These are phyloP conservation scores for Cercospora beticola DNA, from an alignment of 2,329 filamentous ascomycete genomes.

Conservation along the genomic window DNA sequence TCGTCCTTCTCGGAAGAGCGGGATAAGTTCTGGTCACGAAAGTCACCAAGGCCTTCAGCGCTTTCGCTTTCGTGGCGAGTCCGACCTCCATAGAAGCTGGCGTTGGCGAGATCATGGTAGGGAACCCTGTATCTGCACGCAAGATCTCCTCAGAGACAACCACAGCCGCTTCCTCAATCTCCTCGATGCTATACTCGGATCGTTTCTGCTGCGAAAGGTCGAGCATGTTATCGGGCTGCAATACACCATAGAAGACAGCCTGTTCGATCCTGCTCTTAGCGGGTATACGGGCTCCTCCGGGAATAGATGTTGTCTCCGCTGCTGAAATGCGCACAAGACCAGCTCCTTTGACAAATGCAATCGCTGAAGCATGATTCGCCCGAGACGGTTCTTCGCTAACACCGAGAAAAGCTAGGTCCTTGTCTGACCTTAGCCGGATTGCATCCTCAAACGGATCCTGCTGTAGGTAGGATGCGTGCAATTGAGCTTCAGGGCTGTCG, in stretches of 20 bases:
- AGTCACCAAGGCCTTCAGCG: conserved; percentile 71
- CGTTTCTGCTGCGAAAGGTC: conserved; percentile 71
- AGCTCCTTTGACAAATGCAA: conserved; percentile 58
- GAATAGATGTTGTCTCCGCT: conserved; percentile 56
- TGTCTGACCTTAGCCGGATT: conserved; percentile 67
- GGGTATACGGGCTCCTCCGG: conserved; percentile 59
- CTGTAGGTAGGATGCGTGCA: conserved; percentile 65
- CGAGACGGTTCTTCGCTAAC: conserved; percentile 49
- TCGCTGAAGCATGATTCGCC: conserved; percentile 39
- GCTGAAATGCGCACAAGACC: conserved; percentile 58
- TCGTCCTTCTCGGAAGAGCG: conserved; percentile 64
- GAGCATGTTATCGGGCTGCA: conserved; percentile 74
- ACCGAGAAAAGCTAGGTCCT: conserved; percentile 52
- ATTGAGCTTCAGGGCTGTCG: conserved; percentile 70
- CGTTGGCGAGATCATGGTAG: conserved; percentile 66
- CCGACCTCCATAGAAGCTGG: conserved; percentile 79
- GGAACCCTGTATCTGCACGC: conserved; percentile 70
- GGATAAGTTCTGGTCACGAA: conserved; percentile 66
- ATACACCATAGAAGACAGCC: conserved; percentile 85
- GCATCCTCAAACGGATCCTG: conserved; percentile 79
- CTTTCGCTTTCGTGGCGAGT: conserved; percentile 68
- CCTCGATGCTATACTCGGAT: conserved; percentile 61
- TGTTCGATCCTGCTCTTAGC: conserved; percentile 90
- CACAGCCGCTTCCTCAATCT: conserved; percentile 74
- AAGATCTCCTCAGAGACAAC: conserved; percentile 79